Evolutionary conservation across 192 early-diverging fungal species (phyloP).

Genomic region (Dissophora globulifera): DNA sequence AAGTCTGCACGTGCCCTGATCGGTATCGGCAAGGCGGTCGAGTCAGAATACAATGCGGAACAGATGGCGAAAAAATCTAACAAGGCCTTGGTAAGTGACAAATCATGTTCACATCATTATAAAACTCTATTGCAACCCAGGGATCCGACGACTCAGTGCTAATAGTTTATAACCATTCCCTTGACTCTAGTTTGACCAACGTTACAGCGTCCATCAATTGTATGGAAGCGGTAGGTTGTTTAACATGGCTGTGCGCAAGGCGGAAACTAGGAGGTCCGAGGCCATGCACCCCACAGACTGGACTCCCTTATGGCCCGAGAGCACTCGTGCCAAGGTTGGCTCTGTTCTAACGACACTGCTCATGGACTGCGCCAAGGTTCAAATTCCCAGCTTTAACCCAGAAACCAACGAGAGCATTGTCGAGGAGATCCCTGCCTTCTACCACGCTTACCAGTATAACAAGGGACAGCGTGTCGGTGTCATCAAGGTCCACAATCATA

Average conservation of each 20-base stretch:
- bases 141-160: too few species aligned
- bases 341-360: conserved; percentile 67
- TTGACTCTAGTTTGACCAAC: conserved; percentile 53
- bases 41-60: conserved; percentile 84
- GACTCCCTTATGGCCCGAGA: conserved; percentile 75
- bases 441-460: conserved; percentile 70
- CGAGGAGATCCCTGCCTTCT: conserved; percentile 82
- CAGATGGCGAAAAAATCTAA: conserved; percentile 78
- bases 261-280: conserved; percentile 66
- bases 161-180: too few species aligned
- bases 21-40: conserved; percentile 79
- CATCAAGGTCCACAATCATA: conserved; percentile 71
- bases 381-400: conserved; percentile 66
- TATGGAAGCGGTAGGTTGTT: conserved; percentile 83
- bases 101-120: background rate
- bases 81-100: conserved; percentile 61
- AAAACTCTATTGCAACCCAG: too few species aligned
- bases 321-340: conserved; percentile 67
- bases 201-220: conserved; percentile 70
- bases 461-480: conserved; percentile 79
- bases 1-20: conserved; percentile 65
- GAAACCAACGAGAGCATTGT: conserved; percentile 64
- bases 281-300: conserved; percentile 65
- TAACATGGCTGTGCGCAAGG: conserved; percentile 80
- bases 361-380: conserved; percentile 77